Evolutionary conservation across 495 filamentous ascomycete species (phyloP).

Genomic region (Collariella sp.): DNA sequence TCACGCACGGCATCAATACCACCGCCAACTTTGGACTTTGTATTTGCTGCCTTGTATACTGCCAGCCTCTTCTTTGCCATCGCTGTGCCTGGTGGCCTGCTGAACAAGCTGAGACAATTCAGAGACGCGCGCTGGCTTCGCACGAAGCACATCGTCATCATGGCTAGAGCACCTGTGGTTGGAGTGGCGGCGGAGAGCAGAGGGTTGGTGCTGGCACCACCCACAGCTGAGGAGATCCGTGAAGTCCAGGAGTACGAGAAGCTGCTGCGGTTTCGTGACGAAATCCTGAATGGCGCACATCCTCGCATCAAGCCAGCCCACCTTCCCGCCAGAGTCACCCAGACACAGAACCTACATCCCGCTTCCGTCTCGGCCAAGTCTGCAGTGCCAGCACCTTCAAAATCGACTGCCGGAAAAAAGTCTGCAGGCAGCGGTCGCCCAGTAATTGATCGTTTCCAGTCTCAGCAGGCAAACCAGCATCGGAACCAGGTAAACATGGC

Average conservation of each 20-base stretch:
- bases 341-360: constrained; percentile 14
- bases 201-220: constrained; percentile 10
- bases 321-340: constrained; percentile 44
- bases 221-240: constrained; percentile 15
- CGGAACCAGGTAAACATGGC: constrained; percentile 19
- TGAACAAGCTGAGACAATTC: constrained; percentile 5
- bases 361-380: constrained; percentile 15
- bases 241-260: constrained; percentile 28
- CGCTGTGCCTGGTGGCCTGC: constrained; percentile 1
- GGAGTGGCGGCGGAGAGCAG: constrained; percentile 8
- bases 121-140: neutral
- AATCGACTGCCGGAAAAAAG: constrained; percentile 14
- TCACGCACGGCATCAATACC: neutral
- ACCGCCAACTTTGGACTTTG: neutral
- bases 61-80: neutral
- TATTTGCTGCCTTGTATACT: neutral
- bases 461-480: constrained; percentile 33
- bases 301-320: constrained; percentile 37
- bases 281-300: constrained; percentile 24
- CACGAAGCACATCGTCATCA: neutral
- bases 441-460: constrained; percentile 30
- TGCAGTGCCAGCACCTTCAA: constrained; percentile 18
- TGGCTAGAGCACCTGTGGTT: constrained; percentile 18
- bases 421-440: constrained; percentile 23
- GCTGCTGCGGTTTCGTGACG: constrained; percentile 33